These are phyloP conservation scores for Beauveria caledonica DNA, from an alignment of 2,329 filamentous ascomycete species.

Conservation along the genomic window DNA sequence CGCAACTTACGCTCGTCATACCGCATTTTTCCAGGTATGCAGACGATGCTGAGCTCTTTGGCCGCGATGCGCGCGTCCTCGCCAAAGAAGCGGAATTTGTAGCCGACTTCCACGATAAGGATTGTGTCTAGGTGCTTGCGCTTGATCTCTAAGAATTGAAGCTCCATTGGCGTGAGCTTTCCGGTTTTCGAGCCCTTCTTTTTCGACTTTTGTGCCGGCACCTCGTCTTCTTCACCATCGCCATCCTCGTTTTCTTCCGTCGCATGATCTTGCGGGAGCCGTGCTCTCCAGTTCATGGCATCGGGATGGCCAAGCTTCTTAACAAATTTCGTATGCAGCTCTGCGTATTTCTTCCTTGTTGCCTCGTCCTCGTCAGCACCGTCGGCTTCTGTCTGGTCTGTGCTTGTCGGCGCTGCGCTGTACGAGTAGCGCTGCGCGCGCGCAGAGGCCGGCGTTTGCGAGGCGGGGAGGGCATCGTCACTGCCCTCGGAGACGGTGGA, in stretches of 20 bases:
- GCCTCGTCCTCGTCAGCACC: slow-evolving; percentile 42
- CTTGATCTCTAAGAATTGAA: slow-evolving; percentile 91
- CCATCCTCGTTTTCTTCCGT: slow-evolving; percentile 46
- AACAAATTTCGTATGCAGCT: slow-evolving; percentile 76
- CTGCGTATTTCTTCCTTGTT: slow-evolving; percentile 52
- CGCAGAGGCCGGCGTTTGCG: slow-evolving; percentile 19
- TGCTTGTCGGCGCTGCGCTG: slow-evolving; percentile 23
- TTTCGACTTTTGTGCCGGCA: slow-evolving; percentile 35
- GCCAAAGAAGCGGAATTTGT: slow-evolving; percentile 96
- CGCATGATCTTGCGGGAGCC: slow-evolving; percentile 46
- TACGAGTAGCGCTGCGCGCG: slow-evolving; percentile 6
- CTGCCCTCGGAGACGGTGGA: slow-evolving; percentile 43
- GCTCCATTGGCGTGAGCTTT: slow-evolving; percentile 91
- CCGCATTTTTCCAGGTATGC: slow-evolving; percentile 88
- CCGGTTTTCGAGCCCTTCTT: slow-evolving; percentile 64
- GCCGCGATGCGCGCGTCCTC: slow-evolving; percentile 86
- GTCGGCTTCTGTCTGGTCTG: slow-evolving; percentile 29
- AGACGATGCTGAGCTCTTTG: slow-evolving; percentile 88
- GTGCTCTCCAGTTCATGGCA: slow-evolving; percentile 61
- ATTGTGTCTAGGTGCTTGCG: slow-evolving; percentile 81
- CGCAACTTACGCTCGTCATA: slow-evolving; percentile 71
- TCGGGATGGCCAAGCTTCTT: slow-evolving; percentile 84
- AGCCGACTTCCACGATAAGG: slow-evolving; percentile 89
- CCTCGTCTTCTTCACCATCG: slow-evolving; percentile 47
- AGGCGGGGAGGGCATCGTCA: slow-evolving; percentile 13